phyloP scores from a whole-genome alignment of 805 yeast species.

The Schwanniomyces polymorphus region DNA sequence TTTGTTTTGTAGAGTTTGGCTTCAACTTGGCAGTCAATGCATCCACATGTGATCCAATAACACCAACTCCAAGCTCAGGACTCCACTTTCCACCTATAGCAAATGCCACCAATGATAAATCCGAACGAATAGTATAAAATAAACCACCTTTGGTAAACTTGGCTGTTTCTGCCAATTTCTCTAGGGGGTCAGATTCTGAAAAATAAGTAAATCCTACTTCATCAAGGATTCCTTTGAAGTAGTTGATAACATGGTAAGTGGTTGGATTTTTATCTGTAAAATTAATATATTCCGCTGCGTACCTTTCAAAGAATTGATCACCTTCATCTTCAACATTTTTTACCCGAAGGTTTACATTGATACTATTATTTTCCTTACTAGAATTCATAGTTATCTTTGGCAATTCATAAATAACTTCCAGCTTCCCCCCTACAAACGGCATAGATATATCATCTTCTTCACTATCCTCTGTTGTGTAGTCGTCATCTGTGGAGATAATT shows the following conservation, averaged over 20 bases:
- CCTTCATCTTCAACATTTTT: slow-evolving; percentile 2
- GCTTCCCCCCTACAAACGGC: neutral
- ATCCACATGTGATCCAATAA: slow-evolving; percentile 76
- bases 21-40: slow-evolving; percentile 67
- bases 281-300: slow-evolving; percentile 22
- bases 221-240: slow-evolving; percentile 21
- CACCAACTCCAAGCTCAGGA: slow-evolving; percentile 65
- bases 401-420: slow-evolving; percentile 1
- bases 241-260: slow-evolving; percentile 33
- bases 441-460: slow-evolving; percentile 1
- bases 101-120: slow-evolving; percentile 68
- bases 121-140: slow-evolving; percentile 59
- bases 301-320: slow-evolving; percentile 12
- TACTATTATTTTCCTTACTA: neutral
- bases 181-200: slow-evolving; percentile 19
- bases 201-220: slow-evolving; percentile 27
- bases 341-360: neutral
- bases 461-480: slow-evolving; percentile 6
- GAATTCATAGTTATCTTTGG: neutral
- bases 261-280: slow-evolving; percentile 43
- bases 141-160: slow-evolving; percentile 11
- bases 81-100: slow-evolving; percentile 66
- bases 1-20: slow-evolving; percentile 62
- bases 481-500: slow-evolving; percentile 1
- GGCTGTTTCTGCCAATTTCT: slow-evolving; percentile 4